Evolutionary conservation across 2,329 filamentous ascomycete genomes (phyloP).

Genomic region (Paramyrothecium roridum): DNA sequence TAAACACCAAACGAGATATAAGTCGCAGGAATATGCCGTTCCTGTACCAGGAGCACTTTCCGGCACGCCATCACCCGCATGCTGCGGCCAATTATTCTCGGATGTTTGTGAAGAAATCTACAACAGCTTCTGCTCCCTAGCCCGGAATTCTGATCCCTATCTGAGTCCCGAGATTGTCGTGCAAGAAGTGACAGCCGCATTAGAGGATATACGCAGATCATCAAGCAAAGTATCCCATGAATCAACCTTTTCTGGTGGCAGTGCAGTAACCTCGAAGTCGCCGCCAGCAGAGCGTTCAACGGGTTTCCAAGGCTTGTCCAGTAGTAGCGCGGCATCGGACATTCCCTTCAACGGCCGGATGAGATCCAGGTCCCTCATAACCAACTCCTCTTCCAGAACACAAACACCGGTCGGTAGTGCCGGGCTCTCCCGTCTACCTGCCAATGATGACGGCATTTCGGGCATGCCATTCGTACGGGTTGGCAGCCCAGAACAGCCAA

Average conservation of each 20-base stretch:
- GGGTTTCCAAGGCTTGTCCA: too few relatives aligned
- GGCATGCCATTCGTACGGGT: slow-evolving; percentile 53
- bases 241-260: background rate
- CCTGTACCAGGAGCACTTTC: slow-evolving; percentile 23
- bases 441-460: slow-evolving; percentile 47
- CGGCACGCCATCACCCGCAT: slow-evolving; percentile 32
- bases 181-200: slow-evolving; percentile 39
- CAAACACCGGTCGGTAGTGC: slow-evolving; percentile 18
- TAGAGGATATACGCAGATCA: slow-evolving; percentile 12
- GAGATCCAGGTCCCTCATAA: slow-evolving; percentile 15
- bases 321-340: background rate
- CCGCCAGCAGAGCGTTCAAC: background rate
- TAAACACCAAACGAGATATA: slow-evolving; percentile 38
- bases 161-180: slow-evolving; percentile 42
- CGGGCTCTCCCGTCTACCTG: slow-evolving; percentile 13
- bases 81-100: slow-evolving; percentile 44
- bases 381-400: slow-evolving; percentile 13
- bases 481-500: slow-evolving; percentile 25
- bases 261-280: background rate
- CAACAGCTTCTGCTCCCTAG: slow-evolving; percentile 46
- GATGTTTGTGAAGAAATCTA: slow-evolving; percentile 47
- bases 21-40: slow-evolving; percentile 23
- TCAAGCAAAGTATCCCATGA: background rate
- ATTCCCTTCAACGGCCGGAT: background rate
- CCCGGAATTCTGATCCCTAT: slow-evolving; percentile 33